These are phyloP conservation scores for Gloeostereum incarnatum DNA, from an alignment of 768 basidiomycete species.

Conservation along the genomic window DNA sequence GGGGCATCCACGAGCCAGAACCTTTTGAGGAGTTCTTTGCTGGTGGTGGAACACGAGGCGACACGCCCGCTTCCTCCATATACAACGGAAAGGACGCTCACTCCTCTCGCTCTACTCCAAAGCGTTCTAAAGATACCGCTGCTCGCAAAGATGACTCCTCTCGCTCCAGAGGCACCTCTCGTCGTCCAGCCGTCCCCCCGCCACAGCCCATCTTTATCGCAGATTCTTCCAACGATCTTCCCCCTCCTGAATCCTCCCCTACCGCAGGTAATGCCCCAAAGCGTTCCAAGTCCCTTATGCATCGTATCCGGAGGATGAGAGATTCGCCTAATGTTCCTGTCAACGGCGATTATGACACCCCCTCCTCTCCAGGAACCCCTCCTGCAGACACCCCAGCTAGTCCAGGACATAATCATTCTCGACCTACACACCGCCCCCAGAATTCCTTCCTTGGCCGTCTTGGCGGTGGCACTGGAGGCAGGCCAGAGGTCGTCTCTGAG, in stretches of 20 bases:
- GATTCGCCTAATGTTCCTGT: constrained; percentile 79
- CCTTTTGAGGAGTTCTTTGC: constrained; percentile 87
- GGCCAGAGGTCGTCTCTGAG: constrained; percentile 33
- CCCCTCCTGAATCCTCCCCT: constrained; percentile 24
- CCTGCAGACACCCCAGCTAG: constrained; percentile 21
- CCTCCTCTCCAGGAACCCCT: constrained; percentile 33
- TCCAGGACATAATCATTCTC: constrained; percentile 14
- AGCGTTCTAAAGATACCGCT: constrained; percentile 34
- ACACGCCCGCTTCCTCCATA: constrained; percentile 59
- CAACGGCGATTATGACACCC: constrained; percentile 30
- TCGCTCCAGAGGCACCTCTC: constrained; percentile 16
- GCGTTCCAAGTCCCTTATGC: constrained; percentile 78
- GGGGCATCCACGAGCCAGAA: constrained; percentile 90
- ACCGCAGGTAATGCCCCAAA: constrained; percentile 44
- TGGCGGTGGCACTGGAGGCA: constrained; percentile 29
- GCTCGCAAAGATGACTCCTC: constrained; percentile 33
- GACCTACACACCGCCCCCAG: constrained; percentile 65
- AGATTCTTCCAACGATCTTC: constrained; percentile 29
- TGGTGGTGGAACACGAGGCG: constrained; percentile 54
- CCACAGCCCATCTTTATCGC: constrained; percentile 78
- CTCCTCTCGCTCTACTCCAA: constrained; percentile 17
- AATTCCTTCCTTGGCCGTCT: constrained; percentile 77
- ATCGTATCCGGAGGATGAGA: constrained; percentile 83
- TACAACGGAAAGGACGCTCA: constrained; percentile 55
- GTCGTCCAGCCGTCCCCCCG: constrained; percentile 57